Conservation (phyloP, 192 early-diverging fungal species). For the Piromyces finnis region DNA sequence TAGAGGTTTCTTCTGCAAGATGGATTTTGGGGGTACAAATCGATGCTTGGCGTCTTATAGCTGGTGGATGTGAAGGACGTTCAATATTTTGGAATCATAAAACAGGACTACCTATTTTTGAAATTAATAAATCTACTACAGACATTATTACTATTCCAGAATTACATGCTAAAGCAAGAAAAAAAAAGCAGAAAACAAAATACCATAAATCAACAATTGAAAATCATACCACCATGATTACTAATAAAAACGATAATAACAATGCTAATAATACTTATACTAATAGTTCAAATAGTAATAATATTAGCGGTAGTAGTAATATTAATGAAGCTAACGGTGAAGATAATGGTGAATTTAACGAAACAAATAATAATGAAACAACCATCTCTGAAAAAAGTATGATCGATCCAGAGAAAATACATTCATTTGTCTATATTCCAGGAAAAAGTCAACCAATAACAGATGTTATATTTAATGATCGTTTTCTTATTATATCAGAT, state of each 20-base stretch:
- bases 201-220: background rate
- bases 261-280: background rate
- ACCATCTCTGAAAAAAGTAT: background rate
- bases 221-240: background rate
- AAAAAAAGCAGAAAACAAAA: background rate
- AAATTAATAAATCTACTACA: background rate
- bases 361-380: background rate
- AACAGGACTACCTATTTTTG: background rate
- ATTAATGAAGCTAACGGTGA: background rate
- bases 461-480: background rate
- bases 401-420: background rate
- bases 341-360: background rate
- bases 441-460: background rate
- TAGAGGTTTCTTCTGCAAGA: background rate
- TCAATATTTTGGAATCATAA: background rate
- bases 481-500: background rate
- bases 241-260: background rate
- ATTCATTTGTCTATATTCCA: background rate
- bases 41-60: background rate
- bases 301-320: background rate
- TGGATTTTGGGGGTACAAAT: background rate
- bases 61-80: background rate
- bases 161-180: background rate
- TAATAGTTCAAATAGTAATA: background rate
- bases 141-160: background rate